These are phyloP conservation scores for Fusarium pseudograminearum DNA, from an alignment of 2,329 filamentous ascomycete species.

Conservation along the genomic window DNA sequence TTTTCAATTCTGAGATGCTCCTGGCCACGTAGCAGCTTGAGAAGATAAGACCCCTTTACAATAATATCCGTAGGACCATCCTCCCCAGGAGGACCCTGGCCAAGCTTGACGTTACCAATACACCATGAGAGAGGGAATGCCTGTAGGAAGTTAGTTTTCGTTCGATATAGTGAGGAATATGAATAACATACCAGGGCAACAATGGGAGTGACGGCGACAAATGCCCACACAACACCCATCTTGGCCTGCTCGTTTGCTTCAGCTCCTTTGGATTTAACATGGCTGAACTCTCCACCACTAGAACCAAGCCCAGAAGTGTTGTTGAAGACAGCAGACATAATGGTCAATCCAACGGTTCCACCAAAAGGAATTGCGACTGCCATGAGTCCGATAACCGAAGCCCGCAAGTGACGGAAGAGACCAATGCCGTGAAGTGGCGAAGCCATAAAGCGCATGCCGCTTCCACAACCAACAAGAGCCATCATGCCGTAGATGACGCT, in stretches of 20 bases:
- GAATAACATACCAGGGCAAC: constrained; percentile 56
- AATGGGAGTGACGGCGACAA: constrained; percentile 71
- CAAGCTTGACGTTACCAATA: constrained; percentile 52
- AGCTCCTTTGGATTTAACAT: constrained; percentile 33
- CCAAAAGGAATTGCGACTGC: constrained; percentile 71
- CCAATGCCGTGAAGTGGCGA: constrained; percentile 72
- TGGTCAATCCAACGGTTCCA: constrained; percentile 72
- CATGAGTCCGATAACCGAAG: constrained; percentile 70
- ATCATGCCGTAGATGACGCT: constrained; percentile 73
- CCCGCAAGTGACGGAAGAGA: constrained; percentile 68
- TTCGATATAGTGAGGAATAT: not conserved
- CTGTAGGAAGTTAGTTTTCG: constrained; percentile 30
- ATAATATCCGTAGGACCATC: constrained; percentile 48
- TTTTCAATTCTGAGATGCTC: constrained; percentile 30
- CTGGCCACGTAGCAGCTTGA: constrained; percentile 43
- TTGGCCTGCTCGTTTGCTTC: constrained; percentile 39
- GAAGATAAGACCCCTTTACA: constrained; percentile 49
- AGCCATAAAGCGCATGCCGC: constrained; percentile 74
- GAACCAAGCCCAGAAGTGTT: constrained; percentile 59
- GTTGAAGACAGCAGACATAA: constrained; percentile 78
- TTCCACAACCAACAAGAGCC: constrained; percentile 71
- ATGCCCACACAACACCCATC: constrained; percentile 74
- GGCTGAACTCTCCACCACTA: constrained; percentile 42
- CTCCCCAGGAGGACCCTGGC: constrained; percentile 42
- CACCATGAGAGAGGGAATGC: constrained; percentile 46